Percentiles rank a stretch among this genome's conserved stretches.
Conservation (phyloP, 345 rosid genomes). For the Erodium maritimum region DNA sequence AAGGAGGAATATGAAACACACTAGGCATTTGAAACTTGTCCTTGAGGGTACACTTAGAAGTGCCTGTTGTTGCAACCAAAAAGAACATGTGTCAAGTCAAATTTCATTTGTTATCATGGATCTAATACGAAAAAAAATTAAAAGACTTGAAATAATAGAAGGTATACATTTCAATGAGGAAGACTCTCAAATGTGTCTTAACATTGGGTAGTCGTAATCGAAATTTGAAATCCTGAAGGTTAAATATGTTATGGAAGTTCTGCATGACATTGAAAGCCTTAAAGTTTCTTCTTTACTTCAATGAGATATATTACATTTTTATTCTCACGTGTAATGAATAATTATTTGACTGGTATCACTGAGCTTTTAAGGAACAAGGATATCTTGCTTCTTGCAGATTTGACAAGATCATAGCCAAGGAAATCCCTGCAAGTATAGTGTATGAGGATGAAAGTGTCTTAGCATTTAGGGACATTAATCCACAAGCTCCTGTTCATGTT, state of each 20-base stretch:
- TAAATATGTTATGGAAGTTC: background rate
- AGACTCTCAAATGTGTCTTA: background rate
- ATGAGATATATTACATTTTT: background rate
- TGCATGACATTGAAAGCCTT: background rate
- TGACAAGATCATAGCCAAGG: conserved; percentile 85
- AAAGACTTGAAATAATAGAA: too few species aligned
- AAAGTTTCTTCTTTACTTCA: background rate
- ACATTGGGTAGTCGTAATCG: background rate
- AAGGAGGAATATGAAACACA: background rate
- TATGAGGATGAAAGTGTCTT: conserved; percentile 90
- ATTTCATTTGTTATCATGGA: background rate
- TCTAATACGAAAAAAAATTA: background rate
- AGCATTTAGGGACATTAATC: conserved; percentile 71
- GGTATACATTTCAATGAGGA: background rate
- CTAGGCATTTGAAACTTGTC: background rate
- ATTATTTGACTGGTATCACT: background rate
- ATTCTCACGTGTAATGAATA: background rate
- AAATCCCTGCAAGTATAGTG: conserved; percentile 70
- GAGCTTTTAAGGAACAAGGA: background rate
- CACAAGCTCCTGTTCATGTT: conserved; percentile 92
- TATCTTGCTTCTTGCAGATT: conserved; percentile 30
- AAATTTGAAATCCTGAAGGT: background rate
- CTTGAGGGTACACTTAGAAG: background rate
- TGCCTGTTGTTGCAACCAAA: background rate
- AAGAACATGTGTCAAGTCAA: background rate